Evolutionary conservation across 352 stramenopile genomes (phyloP), one percentile per base, ranked within the genome.

Genomic region (Saprolegnia parasitica): DNA sequence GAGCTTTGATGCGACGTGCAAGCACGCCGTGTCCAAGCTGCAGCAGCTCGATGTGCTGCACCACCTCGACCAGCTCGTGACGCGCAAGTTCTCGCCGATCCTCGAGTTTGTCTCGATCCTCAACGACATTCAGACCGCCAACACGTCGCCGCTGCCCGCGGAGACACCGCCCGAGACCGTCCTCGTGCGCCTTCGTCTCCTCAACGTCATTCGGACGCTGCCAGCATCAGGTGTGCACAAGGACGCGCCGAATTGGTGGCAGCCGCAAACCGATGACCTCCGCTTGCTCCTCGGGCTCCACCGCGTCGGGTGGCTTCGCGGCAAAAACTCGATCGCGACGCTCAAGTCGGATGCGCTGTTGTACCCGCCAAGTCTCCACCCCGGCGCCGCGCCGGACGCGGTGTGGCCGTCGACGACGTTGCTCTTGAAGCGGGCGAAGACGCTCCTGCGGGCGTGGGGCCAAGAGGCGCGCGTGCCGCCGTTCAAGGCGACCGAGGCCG

Each of bases 181-280:
- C 26, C 16, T 54, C 20, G 39, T 10, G 46, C 58, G 32, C 61
- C 26, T 52, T 57, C 58, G 15, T 29, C 18, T 55, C 9, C 32
- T 66, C 20, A 58, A 58, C 32, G 32, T 58, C 52, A 16, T 58
- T 8, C 52, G 52, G 23, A 42, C 26, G 37, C 23, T 70, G 45
- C 47, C 63, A n/a, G n/a, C n/a, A n/a, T 15, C 26, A 13, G 18
- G 50, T 70, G 20, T 20, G 0, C 77, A 93, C 0, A 39, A 39
- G 52, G 52, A 58, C 16, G 52, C 8, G 8, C 76, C 79, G 3
- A 78, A 81, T 21, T 96, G 87, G 87, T 96, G 87, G 87, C 78
- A 89, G 47, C 79, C 84, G 20, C 49, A 87, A 24, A 73, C 91
- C 4, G 87, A 96, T 65, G 87, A 96, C 52, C 74, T 91, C 20